These are phyloP conservation scores for Rhipidocladum racemiflorum DNA, from an alignment of 176 grass and related monocot genomes.

Conservation along the genomic window DNA sequence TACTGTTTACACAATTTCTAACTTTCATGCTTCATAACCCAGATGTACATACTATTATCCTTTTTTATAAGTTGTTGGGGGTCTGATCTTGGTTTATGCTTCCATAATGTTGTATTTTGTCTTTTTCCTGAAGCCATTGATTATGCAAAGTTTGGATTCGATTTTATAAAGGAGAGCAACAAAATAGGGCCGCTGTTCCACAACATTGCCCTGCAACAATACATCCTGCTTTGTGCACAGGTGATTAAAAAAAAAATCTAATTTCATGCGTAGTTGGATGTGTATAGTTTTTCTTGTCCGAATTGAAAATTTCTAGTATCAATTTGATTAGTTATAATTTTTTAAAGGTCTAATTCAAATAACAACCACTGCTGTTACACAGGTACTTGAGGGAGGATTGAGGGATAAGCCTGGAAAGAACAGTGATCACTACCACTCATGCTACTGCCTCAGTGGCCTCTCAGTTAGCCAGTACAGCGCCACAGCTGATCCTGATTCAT, in stretches of 20 bases:
- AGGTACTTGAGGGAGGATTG: conserved; percentile 87
- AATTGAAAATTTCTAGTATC: background rate
- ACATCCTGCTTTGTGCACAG: conserved; percentile 88
- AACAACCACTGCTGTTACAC: background rate
- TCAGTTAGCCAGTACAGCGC: conserved; percentile 70
- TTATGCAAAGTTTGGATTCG: conserved; percentile 62
- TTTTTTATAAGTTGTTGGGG: background rate
- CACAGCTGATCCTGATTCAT: conserved; percentile 37
- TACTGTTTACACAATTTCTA: background rate
- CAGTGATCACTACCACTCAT: conserved; percentile 81
- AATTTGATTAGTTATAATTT: background rate
- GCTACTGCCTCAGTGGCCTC: conserved; percentile 93
- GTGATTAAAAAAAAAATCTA: conserved; percentile 30
- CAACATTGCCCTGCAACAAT: conserved; percentile 84
- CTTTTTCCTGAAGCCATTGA: conserved; percentile 42
- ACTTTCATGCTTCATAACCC: conserved; percentile 1
- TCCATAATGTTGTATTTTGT: background rate
- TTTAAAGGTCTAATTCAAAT: background rate
- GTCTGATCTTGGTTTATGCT: background rate
- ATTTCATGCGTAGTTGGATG: background rate
- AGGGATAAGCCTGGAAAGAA: conserved; percentile 93
- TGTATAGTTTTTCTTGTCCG: background rate
- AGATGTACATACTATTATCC: background rate
- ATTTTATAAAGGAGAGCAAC: conserved; percentile 51
- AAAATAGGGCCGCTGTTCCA: conserved; percentile 74